Conservation (phyloP, 1,284 basidiomycete genomes). For the Violaceomyces palustris region DNA sequence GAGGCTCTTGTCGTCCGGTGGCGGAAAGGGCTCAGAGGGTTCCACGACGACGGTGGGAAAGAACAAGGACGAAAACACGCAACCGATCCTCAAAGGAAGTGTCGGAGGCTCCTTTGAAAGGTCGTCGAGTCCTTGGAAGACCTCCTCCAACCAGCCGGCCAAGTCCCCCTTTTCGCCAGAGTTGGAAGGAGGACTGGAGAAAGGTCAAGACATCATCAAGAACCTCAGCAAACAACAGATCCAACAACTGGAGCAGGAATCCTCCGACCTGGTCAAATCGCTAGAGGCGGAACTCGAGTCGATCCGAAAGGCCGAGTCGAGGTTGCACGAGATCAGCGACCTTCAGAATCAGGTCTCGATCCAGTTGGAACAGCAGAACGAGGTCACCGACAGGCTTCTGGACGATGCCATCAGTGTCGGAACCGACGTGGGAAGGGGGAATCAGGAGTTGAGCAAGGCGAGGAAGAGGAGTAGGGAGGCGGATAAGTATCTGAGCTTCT, state of each 20-base stretch:
- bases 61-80: too few relatives aligned
- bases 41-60: too few relatives aligned
- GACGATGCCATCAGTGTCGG: slow-evolving; percentile 81
- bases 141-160: too few relatives aligned
- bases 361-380: slow-evolving; percentile 80
- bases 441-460: slow-evolving; percentile 76
- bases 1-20: too few relatives aligned
- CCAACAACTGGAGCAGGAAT: slow-evolving; percentile 82
- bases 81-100: slow-evolving; percentile 26
- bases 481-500: slow-evolving; percentile 74
- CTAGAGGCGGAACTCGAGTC: slow-evolving; percentile 77
- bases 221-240: slow-evolving; percentile 65
- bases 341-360: slow-evolving; percentile 80
- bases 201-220: slow-evolving; percentile 23
- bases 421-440: slow-evolving; percentile 76
- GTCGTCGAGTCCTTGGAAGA: too few relatives aligned
- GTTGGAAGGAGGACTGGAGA: slow-evolving; percentile 10
- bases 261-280: slow-evolving; percentile 72
- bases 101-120: slow-evolving; percentile 28
- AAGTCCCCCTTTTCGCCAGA: too few relatives aligned
- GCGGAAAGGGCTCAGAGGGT: too few relatives aligned
- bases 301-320: slow-evolving; percentile 79
- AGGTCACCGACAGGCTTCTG: slow-evolving; percentile 78
- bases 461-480: slow-evolving; percentile 73
- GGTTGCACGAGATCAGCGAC: slow-evolving; percentile 80